phyloP scores from a whole-genome alignment of 768 basidiomycete species.

The Pulveroboletus sp. region DNA sequence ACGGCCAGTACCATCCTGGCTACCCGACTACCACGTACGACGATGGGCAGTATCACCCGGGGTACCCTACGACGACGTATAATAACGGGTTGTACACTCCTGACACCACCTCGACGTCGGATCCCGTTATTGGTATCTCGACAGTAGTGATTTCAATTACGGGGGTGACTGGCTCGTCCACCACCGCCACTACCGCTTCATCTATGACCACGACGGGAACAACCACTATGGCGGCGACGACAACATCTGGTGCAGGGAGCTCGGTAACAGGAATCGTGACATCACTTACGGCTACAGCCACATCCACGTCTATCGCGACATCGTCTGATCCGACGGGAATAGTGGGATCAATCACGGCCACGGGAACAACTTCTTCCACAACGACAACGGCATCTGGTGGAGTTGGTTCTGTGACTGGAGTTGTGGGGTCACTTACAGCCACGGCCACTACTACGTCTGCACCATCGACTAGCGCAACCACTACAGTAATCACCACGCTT shows the following conservation, averaged over 20 bases:
- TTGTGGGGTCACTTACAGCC: neutral
- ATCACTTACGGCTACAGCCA: neutral
- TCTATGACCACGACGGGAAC: neutral
- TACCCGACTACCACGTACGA: slow-evolving; percentile 3
- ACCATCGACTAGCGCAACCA: neutral
- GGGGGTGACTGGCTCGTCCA: neutral
- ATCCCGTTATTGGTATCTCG: neutral
- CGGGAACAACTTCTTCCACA: neutral
- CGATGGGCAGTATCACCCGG: slow-evolving; percentile 17
- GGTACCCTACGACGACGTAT: slow-evolving; percentile 17
- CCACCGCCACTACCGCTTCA: neutral
- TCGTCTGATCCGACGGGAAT: slow-evolving; percentile 1
- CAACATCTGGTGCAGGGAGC: neutral
- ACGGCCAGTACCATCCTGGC: slow-evolving; percentile 11
- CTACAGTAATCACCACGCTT: neutral
- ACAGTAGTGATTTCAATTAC: neutral
- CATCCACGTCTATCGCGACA: slow-evolving; percentile 2
- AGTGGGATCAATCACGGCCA: neutral
- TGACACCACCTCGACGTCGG: neutral
- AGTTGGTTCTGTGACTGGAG: neutral
- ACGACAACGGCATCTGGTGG: neutral
- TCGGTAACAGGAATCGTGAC: neutral
- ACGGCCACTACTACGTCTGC: neutral
- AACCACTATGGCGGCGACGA: neutral
- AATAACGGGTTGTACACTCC: slow-evolving; percentile 13